Evolutionary conservation across 2,329 filamentous ascomycete species (phyloP).

Genomic region (Juglanconis oblonga): DNA sequence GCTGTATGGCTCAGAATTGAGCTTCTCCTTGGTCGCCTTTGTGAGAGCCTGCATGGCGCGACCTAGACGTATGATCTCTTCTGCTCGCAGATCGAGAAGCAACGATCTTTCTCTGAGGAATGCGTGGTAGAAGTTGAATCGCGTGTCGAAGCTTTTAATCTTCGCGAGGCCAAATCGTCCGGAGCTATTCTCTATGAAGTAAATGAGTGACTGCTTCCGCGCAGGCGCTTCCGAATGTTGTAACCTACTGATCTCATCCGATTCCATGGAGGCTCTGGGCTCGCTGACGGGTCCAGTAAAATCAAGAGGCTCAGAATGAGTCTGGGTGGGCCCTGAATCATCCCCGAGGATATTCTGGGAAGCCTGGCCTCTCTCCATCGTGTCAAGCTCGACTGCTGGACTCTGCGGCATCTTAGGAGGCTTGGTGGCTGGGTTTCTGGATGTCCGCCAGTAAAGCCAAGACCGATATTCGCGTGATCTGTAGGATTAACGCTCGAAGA

Average conservation of each 20-base stretch:
- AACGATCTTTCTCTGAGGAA: background rate
- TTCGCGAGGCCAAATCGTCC: background rate
- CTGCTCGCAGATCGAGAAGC: background rate
- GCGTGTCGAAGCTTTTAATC: background rate
- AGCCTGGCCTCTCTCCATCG: background rate
- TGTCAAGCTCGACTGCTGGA: background rate
- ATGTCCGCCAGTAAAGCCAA: background rate
- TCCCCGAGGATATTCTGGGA: background rate
- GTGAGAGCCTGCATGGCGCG: background rate
- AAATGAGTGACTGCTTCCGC: background rate
- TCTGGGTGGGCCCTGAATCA: no score
- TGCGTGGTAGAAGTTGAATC: conserved; percentile 5
- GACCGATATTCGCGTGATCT: background rate
- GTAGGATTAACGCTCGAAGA: no score
- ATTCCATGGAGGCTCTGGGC: no score
- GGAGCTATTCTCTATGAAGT: background rate
- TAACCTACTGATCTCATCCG: background rate
- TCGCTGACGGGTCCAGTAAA: no score
- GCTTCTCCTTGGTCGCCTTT: background rate
- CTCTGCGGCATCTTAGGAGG: background rate
- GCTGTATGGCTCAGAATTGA: background rate
- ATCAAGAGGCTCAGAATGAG: no score
- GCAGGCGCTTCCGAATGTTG: background rate
- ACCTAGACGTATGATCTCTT: background rate
- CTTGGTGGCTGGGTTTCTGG: background rate